Conservation (phyloP, 1,284 basidiomycete species). For the Ganoderma resinaceum region DNA sequence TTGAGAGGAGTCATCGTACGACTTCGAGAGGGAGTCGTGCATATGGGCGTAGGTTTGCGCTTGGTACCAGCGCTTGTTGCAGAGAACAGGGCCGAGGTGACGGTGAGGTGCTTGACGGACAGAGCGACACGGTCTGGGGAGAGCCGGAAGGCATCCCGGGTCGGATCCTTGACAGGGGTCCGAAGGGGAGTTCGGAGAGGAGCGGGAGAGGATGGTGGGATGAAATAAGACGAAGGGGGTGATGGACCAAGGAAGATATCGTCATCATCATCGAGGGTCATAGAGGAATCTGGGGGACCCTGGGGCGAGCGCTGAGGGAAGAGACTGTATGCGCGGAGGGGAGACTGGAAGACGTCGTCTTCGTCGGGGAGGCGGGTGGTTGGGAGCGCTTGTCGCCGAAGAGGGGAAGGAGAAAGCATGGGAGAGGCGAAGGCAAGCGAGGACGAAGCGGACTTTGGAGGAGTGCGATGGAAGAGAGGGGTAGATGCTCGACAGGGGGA, state of each 20-base stretch:
- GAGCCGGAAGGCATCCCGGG: conserved; percentile 38
- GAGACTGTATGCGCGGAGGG: conserved; percentile 53
- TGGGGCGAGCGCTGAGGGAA: conserved; percentile 44
- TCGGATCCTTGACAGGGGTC: conserved; percentile 60
- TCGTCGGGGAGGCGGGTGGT: conserved; percentile 43
- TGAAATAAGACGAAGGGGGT: conserved; percentile 45
- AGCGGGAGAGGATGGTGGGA: conserved; percentile 46
- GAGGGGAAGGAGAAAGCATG: conserved; percentile 69
- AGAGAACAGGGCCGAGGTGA: conserved; percentile 21
- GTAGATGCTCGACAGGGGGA: conserved; percentile 50
- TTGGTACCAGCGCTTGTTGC: conserved; percentile 55
- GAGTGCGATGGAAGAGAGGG: conserved; percentile 48
- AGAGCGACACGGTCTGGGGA: conserved; percentile 38
- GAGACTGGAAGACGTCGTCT: conserved; percentile 64
- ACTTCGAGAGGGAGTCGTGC: conserved; percentile 47
- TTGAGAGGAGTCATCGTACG: conserved; percentile 44
- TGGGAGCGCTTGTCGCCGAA: conserved; percentile 44
- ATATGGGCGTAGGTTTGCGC: conserved; percentile 68
- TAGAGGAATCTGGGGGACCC: conserved; percentile 34
- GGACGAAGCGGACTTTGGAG: conserved; percentile 38
- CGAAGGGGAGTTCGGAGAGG: conserved; percentile 48
- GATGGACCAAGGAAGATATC: conserved; percentile 61
- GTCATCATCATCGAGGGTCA: conserved; percentile 50
- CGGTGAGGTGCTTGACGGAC: conserved; percentile 42
- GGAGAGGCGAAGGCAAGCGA: conserved; percentile 54